A percentile compares a stretch with the other conserved stretches of the same genome.
These are phyloP conservation scores for Cytospora schulzeri DNA, from an alignment of 2,329 filamentous ascomycete species.

Conservation along the genomic window DNA sequence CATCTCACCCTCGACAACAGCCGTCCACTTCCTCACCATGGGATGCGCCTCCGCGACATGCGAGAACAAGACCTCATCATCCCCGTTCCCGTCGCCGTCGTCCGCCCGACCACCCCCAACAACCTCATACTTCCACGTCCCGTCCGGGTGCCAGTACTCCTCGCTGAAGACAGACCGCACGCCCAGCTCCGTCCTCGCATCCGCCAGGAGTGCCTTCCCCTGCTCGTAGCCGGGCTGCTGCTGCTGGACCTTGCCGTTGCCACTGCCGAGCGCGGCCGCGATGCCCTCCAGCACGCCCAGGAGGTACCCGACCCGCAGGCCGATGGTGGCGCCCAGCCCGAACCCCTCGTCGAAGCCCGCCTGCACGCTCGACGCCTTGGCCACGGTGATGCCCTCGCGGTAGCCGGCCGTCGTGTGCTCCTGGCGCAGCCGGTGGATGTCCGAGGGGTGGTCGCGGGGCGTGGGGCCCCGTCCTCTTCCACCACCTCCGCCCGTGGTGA, in stretches of 20 bases:
- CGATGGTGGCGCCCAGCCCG: conserved; percentile 78
- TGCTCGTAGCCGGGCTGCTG: no score
- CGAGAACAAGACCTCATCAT: conserved; percentile 53
- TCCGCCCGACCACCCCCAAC: conserved; percentile 36
- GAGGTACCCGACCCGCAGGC: conserved; percentile 71
- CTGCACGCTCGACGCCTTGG: conserved; percentile 79
- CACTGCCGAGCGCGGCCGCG: conserved; percentile 45
- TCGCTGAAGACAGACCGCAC: conserved; percentile 64
- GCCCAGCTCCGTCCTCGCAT: conserved; percentile 61
- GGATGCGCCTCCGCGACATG: conserved; percentile 71
- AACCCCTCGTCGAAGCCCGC: conserved; percentile 91
- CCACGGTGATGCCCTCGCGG: conserved; percentile 78
- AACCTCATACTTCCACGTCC: conserved; percentile 70
- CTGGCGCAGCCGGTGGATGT: conserved; percentile 72
- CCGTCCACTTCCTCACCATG: conserved; percentile 63
- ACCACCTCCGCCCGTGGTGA: not conserved
- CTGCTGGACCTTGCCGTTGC: no score
- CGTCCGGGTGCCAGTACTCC: conserved; percentile 70
- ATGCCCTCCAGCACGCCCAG: conserved; percentile 79
- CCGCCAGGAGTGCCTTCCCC: conserved; percentile 48
- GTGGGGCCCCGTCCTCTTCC: not conserved
- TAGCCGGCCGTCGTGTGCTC: conserved; percentile 86
- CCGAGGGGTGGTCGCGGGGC: conserved; percentile 50
- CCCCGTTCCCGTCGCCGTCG: conserved; percentile 37
- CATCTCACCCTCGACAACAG: conserved; percentile 44